Conservation (phyloP, 495 filamentous ascomycete species). For the Aspergillus indologenus region DNA sequence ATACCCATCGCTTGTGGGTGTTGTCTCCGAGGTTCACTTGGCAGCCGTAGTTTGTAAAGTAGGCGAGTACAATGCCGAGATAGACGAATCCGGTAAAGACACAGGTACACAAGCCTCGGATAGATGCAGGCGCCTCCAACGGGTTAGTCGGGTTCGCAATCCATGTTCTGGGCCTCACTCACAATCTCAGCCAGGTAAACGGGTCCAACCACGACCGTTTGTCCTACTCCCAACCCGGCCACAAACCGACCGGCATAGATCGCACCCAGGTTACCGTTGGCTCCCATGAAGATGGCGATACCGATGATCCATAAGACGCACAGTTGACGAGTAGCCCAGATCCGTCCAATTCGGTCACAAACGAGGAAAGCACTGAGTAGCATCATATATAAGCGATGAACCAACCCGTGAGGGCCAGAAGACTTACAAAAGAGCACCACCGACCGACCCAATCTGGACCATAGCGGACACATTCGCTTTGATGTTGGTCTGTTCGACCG, state of each 20-base stretch:
- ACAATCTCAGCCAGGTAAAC: constrained; percentile 52
- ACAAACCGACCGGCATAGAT: constrained; percentile 68
- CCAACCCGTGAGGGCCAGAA: background rate
- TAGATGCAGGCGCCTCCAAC: constrained; percentile 48
- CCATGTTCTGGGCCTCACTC: constrained; percentile 17
- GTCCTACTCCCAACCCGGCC: constrained; percentile 64
- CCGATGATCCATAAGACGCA: constrained; percentile 66
- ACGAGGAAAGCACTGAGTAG: constrained; percentile 53
- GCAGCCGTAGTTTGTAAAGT: constrained; percentile 52
- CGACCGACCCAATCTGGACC: constrained; percentile 69
- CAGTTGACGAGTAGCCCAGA: constrained; percentile 66
- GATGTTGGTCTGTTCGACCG: constrained; percentile 55
- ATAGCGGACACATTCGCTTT: constrained; percentile 69
- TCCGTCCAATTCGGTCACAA: constrained; percentile 65
- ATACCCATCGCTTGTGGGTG: constrained; percentile 57
- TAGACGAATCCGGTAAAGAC: constrained; percentile 59
- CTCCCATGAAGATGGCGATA: constrained; percentile 65
- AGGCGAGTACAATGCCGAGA: constrained; percentile 48
- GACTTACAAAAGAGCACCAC: constrained; percentile 57
- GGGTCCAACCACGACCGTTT: constrained; percentile 62
- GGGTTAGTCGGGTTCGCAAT: background rate
- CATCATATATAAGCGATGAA: background rate
- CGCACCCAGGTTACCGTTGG: constrained; percentile 56
- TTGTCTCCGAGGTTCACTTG: constrained; percentile 55
- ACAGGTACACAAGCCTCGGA: constrained; percentile 67